Evolutionary conservation across 2,329 filamentous ascomycete genomes (phyloP), one percentile per base, ranked within the genome.

Genomic region (Zymoseptoria passerinii): DNA sequence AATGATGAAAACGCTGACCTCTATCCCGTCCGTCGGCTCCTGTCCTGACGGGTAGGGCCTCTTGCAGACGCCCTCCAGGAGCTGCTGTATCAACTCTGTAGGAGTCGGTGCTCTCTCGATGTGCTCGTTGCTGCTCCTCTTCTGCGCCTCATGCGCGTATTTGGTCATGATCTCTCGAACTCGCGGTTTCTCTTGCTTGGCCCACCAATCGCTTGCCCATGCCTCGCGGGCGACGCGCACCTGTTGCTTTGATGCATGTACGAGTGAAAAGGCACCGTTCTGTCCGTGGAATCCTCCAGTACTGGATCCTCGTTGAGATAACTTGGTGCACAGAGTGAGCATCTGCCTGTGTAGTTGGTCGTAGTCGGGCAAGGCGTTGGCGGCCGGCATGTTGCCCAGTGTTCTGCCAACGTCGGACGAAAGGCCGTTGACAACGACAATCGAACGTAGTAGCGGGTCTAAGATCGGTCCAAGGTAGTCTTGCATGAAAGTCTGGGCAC

Each of bases 131-230:
- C 66, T 70, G 59, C 65, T 66, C 44, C 75, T 71, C 64, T 73
- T 73, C 56, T 75, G 72, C 19, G 75, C 73, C 57, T 76, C 75
- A 40, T 75, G 74, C 54, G 76, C 76, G 62, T 74, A 77, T 40
- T 72, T 74, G 16, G 70, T 74, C 53, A 78, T 71, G 5, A 79
- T 73, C 28, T 80, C 79, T 59, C 81, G 78, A 54, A 86, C 79
- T 13, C 83, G 77, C 9, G 78, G 75, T 65, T 83, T 83, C 67
- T 86, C 84, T 66, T 87, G 84, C 66, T 84, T 82, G 51, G 83
- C 79, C 76, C 81, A 86, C 83, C 83, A 86, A 57, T 85, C 80
- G 29, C 71, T 70, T 8, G 79, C 77, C 84, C 84, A 87, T 2
- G 79, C 75, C 19, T 76, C 73, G 28, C 81, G 75, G 54, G 80